These are phyloP conservation scores for Sedum album DNA, from an alignment of 164 flowering plant species.

Conservation along the genomic window DNA sequence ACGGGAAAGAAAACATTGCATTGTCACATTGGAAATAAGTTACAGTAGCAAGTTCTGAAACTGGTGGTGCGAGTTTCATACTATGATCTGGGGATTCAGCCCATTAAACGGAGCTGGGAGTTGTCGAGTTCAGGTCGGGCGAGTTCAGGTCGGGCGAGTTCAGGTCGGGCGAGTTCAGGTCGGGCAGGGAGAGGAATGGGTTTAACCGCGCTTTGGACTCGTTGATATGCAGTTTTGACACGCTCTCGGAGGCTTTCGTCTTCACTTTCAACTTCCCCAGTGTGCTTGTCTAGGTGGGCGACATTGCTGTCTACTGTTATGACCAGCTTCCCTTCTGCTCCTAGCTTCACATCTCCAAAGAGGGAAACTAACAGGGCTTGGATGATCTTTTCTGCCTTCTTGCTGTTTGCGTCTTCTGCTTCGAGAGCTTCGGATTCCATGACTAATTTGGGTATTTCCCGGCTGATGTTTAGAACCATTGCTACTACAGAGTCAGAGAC, in stretches of 20 bases:
- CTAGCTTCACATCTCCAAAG: slow-evolving; percentile 82
- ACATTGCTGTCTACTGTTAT: slow-evolving; percentile 70
- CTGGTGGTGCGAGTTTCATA: neutral
- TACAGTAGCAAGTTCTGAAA: neutral
- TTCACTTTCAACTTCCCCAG: slow-evolving; percentile 86
- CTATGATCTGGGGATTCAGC: too few relatives aligned
- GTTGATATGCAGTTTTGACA: slow-evolving; percentile 50
- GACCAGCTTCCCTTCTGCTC: slow-evolving; percentile 65
- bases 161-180: slow-evolving; percentile 21
- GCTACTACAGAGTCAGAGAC: slow-evolving; percentile 88
- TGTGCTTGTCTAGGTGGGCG: slow-evolving; percentile 62
- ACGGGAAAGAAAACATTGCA: too few relatives aligned
- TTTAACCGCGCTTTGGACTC: slow-evolving; percentile 67
- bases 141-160: slow-evolving; percentile 21
- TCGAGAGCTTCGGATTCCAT: slow-evolving; percentile 40
- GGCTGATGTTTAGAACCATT: slow-evolving; percentile 55
- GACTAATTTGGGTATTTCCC: slow-evolving; percentile 66
- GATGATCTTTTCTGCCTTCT: slow-evolving; percentile 64
- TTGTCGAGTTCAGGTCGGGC: too few relatives aligned
- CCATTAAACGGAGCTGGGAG: neutral
- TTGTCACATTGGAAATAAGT: neutral
- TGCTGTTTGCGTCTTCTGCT: slow-evolving; percentile 60
- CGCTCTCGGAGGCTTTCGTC: slow-evolving; percentile 74
- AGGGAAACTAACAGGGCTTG: slow-evolving; percentile 73
- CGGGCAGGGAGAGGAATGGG: slow-evolving; percentile 64